Percentiles rank a stretch among this genome's conserved stretches.
Evolutionary conservation across 2,329 filamentous ascomycete genomes (phyloP).

Genomic region (Cladosporium sp.): DNA sequence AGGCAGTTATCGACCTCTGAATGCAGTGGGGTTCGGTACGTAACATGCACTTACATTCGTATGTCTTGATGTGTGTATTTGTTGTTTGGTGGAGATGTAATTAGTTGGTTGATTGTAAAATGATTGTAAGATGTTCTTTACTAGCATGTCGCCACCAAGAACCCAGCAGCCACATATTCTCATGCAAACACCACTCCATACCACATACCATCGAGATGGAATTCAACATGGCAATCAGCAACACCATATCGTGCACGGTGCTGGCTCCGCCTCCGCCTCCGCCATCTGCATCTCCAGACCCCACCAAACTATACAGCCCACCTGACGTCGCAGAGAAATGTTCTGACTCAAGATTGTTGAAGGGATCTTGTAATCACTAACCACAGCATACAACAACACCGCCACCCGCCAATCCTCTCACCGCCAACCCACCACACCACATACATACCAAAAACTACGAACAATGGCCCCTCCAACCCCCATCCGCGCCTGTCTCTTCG

Average conservation of each 20-base stretch:
- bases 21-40: slow-evolving; percentile 8
- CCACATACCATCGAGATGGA: not conserved
- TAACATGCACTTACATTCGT: slow-evolving; percentile 13
- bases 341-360: slow-evolving; percentile 4
- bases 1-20: slow-evolving; percentile 15
- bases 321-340: slow-evolving; percentile 7
- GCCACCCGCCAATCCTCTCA: not conserved
- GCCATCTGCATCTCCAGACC: slow-evolving; percentile 12
- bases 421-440: not conserved
- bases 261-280: slow-evolving; percentile 5
- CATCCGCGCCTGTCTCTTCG: slow-evolving; percentile 89
- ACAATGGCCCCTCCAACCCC: slow-evolving; percentile 15
- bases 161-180: not conserved
- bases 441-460: not conserved
- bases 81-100: not conserved
- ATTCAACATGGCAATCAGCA: not conserved
- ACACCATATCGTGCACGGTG: slow-evolving; percentile 3
- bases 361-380: not conserved
- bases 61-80: not conserved
- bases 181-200: not conserved
- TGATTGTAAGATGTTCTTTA: not conserved
- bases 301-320: slow-evolving; percentile 11
- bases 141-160: not conserved
- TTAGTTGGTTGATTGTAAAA: not conserved
- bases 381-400: not conserved